Base-by-base conservation (phyloP, 129 eudicot species). In the Lonicera japonica region DNA sequence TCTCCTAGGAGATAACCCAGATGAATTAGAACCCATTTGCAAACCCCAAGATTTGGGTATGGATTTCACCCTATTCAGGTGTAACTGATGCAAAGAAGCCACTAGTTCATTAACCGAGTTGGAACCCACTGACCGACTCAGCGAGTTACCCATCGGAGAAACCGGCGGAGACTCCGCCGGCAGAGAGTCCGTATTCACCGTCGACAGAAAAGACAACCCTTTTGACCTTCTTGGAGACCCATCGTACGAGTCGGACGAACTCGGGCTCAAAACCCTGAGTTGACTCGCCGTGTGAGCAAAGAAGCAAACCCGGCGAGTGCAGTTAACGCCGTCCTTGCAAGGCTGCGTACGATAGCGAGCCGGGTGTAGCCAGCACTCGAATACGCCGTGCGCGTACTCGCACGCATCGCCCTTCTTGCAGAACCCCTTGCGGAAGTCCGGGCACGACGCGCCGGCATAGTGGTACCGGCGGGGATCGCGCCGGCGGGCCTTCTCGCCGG, bases 351-450 rank as follows among this genome's bases (percentile, higher is more conserved):
- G 83, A 68, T 89, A 89, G 13, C 97, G 71, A 1, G 78, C 19
- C 0, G 97, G 97, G 58, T 89, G 97, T 0, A 89, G 76, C 97
- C 96, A 89, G 60, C 96, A 85, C 85, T 89, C 96, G 21, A 88
- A 87, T 1, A 87, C 95, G 6, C 95, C 96, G 36, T 89, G 96
- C 10, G 96, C 71, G 15, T 56, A 80, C 78, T 89, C 95, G 56
- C 97, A 89, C 11, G 70, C 76, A 60, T 89, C 97, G 0, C 95
- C 97, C 34, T 79, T 86, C 55, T 73, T 79, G 65, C 97, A 89
- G 67, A 17, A 65, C 4, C 97, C 97, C 38, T 83, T 83, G 4
- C 97, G 79, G 39, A 82, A 89, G 12, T 89, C 97, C 1, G 95
- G 86, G 46, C 97, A 89, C 0, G 97, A 88, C 8, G 95, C 78